Base-by-base conservation (phyloP, 2,329 filamentous ascomycete genomes). In the Fusarium sp. region DNA sequence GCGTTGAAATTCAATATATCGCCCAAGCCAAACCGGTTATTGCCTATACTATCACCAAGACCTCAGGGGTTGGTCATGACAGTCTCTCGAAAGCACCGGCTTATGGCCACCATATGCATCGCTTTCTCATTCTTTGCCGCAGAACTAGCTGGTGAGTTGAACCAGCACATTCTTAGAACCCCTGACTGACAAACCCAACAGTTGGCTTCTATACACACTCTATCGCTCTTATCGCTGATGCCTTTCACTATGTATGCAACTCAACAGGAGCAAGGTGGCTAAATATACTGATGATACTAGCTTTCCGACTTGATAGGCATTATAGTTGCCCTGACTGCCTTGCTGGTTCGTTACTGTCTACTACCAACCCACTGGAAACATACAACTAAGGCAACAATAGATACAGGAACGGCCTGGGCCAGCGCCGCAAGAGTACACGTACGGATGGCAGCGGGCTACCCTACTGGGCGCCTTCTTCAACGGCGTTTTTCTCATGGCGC, bases 401-500 rank as follows among this genome's bases (percentile, higher is more conserved):
- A 81, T 92, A 66, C 87, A 91, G 22, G 87, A 92, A 71, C 83
- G 86, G 46, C 83, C 84, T 51, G 82, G 71, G 22, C 73, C 87
- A 6, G 88, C 88, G 1, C 91, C 92, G 1, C 85, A 88, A 51
- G 60, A 75, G 27, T 79, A 77, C 33, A 83, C 92, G 0, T 95
- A 93, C 74, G 93, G 93, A n/a, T 95, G 92, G 92, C 91, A 93
- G 65, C 87, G 93, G 35, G 92, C 92, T 17, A 88, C 89, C n/a
- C 80, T 94, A 1, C 84, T 95, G 0, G 93, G 93, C 6, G 92
- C 92, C 24, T 95, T 95, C 81, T 95, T 95, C 86, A 95, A 95
- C 76, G 93, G 93, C 16, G 90, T 92, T 1, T 93, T 95, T 67
- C 86, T 95, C 1, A 81, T 94, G 17, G 92, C 92, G 1, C 83